These are phyloP conservation scores for Kuraishia piskuri DNA, from an alignment of 805 yeast species.

Conservation along the genomic window DNA sequence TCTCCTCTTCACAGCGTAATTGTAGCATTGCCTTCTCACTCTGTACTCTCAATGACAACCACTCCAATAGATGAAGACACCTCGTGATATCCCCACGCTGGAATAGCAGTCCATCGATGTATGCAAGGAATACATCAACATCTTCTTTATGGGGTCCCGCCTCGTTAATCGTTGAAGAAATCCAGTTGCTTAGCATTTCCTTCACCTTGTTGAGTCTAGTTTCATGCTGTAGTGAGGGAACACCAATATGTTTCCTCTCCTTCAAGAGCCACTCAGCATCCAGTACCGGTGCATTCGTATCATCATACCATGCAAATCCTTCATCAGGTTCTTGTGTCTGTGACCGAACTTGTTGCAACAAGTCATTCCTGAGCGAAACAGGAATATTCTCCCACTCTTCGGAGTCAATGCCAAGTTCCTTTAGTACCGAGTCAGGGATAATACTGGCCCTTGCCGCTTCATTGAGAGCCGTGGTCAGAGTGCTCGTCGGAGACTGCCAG, in stretches of 20 bases:
- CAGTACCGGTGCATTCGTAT: neutral
- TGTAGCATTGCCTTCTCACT: neutral
- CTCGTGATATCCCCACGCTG: neutral
- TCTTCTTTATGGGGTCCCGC: neutral
- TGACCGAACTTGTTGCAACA: neutral
- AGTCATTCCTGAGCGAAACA: neutral
- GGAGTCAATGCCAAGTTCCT: neutral
- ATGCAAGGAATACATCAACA: neutral
- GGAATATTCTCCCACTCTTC: neutral
- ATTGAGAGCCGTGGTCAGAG: neutral
- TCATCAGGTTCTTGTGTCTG: neutral
- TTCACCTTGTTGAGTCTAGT: neutral
- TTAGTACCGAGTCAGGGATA: neutral
- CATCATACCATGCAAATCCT: neutral
- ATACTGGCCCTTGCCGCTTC: neutral
- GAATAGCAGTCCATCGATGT: neutral
- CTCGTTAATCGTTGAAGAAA: neutral
- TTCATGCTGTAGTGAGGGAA: neutral
- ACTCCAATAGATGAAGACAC: neutral
- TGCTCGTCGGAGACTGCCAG: conserved; percentile 8
- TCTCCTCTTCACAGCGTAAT: neutral
- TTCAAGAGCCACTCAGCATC: neutral
- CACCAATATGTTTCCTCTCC: neutral
- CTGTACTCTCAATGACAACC: neutral
- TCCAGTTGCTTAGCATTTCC: neutral